Conservation (phyloP, 129 eudicot genomes). For the Saposhnikovia divaricata region DNA sequence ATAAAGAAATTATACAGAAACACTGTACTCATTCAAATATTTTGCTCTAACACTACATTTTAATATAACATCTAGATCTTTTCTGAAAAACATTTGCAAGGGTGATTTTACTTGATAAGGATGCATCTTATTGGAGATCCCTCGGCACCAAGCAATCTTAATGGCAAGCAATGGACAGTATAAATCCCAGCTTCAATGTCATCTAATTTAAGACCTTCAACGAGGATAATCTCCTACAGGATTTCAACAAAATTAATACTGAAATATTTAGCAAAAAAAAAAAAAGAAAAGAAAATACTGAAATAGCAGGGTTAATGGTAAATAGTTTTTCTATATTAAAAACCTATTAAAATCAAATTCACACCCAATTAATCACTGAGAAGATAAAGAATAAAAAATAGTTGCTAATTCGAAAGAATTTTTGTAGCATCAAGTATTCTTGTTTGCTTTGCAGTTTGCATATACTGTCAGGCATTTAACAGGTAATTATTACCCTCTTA, state of each 20-base stretch:
- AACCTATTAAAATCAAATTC: not conserved
- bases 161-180: constrained; percentile 67
- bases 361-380: not conserved
- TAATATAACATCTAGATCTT: not conserved
- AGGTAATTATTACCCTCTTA: not conserved
- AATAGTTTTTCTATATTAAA: not conserved
- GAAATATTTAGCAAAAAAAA: not conserved
- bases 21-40: not conserved
- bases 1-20: not conserved
- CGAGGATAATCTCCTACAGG: constrained; percentile 64
- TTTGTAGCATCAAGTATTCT: not conserved
- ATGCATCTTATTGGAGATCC: constrained; percentile 85
- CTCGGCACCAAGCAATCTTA: constrained; percentile 68
- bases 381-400: not conserved
- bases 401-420: not conserved
- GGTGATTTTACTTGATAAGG: constrained; percentile 33
- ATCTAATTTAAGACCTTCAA: constrained; percentile 73
- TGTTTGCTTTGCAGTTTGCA: not conserved
- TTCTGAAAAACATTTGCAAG: too few species aligned
- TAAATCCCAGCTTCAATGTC: constrained; percentile 46
- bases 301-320: not conserved
- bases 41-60: not conserved
- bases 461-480: not conserved
- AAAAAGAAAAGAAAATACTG: not conserved
- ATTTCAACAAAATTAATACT: not conserved